phyloP scores from a whole-genome alignment of 768 basidiomycete genomes.

The Rhizopogon vesiculosus region DNA sequence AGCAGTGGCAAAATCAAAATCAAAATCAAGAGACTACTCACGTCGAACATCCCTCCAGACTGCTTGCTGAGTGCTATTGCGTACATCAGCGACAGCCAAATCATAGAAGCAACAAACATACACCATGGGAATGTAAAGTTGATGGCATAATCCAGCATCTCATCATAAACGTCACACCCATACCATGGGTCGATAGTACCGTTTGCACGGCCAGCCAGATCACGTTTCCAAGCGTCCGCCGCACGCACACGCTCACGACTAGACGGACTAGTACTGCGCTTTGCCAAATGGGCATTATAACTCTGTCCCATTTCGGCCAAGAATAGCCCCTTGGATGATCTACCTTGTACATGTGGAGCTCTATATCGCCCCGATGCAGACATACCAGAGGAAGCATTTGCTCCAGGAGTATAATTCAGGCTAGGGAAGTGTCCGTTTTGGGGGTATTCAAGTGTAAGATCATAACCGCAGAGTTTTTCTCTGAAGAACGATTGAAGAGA shows the following conservation, averaged over 20 bases:
- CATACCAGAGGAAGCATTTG: no score
- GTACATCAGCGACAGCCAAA: constrained; percentile 5
- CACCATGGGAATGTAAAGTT: constrained; percentile 68
- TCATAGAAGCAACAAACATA: constrained; percentile 19
- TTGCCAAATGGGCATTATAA: constrained; percentile 18
- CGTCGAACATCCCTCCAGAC: constrained; percentile 35
- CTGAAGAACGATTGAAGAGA: constrained; percentile 27
- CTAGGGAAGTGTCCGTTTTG: constrained; percentile 48
- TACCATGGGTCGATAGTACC: no score
- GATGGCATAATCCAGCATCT: constrained; percentile 66
- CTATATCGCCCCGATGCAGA: constrained; percentile 13
- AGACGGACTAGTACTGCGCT: constrained; percentile 13
- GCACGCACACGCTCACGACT: constrained; percentile 22
- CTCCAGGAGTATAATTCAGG: constrained; percentile 13
- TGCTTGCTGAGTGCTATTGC: constrained; percentile 12
- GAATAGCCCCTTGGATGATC: constrained; percentile 14
- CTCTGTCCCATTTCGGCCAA: constrained; percentile 16
- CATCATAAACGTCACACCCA: constrained; percentile 61
- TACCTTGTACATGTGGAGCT: constrained; percentile 4
- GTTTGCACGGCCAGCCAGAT: constrained; percentile 42
- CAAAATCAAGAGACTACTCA: constrained; percentile 11
- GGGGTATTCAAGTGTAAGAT: constrained; percentile 68
- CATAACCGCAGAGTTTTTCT: constrained; percentile 55
- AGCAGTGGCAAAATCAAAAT: not conserved
- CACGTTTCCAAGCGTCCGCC: constrained; percentile 36